Conservation (phyloP, 768 basidiomycete species). For the Termitomyces sp. region DNA sequence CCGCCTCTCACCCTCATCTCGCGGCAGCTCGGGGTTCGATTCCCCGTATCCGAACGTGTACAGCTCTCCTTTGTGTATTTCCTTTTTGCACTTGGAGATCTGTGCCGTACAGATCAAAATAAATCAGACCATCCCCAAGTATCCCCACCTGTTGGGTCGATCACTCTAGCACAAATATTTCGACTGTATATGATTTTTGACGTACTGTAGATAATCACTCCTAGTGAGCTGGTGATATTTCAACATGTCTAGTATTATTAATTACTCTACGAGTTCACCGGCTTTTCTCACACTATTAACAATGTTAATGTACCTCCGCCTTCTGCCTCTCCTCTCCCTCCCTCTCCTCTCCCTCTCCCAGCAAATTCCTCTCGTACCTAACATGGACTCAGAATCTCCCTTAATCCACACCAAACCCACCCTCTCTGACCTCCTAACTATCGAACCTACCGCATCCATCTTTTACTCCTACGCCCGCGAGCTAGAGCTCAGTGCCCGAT, state of each 20-base stretch:
- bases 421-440: slow-evolving; percentile 72
- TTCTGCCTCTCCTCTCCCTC: slow-evolving; percentile 25
- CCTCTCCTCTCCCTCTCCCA: slow-evolving; percentile 24
- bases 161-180: too few relatives aligned
- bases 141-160: too few relatives aligned
- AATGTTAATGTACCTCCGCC: slow-evolving; percentile 26
- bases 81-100: too few relatives aligned
- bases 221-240: too few relatives aligned
- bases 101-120: too few relatives aligned
- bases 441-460: slow-evolving; percentile 70
- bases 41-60: slow-evolving; percentile 42
- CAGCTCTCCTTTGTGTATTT: too few relatives aligned
- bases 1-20: slow-evolving; percentile 40
- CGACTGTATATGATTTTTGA: too few relatives aligned
- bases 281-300: too few relatives aligned
- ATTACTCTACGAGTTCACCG: background rate
- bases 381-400: slow-evolving; percentile 23
- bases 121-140: too few relatives aligned
- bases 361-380: slow-evolving; percentile 27
- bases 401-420: slow-evolving; percentile 44
- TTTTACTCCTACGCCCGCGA: slow-evolving; percentile 84
- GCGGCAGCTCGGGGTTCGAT: slow-evolving; percentile 57
- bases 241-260: too few relatives aligned
- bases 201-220: too few relatives aligned
- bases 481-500: slow-evolving; percentile 48